Percentiles rank a stretch among this genome's conserved stretches.
These are phyloP conservation scores for Myrica gale DNA, from an alignment of 306 rosid species.

Conservation along the genomic window DNA sequence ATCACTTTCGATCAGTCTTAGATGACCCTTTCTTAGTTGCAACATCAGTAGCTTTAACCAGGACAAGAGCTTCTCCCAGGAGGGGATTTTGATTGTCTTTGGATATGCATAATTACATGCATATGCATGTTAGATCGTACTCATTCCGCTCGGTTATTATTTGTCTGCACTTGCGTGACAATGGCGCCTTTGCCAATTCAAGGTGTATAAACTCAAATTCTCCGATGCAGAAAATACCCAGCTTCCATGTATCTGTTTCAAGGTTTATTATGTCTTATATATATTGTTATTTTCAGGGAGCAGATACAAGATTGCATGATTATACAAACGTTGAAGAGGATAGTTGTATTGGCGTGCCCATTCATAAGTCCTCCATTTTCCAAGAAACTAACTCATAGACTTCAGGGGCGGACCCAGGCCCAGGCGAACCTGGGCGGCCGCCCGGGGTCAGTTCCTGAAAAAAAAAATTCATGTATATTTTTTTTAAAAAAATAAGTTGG, in stretches of 20 bases:
- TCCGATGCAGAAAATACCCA: not conserved
- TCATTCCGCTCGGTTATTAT: not conserved
- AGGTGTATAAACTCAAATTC: not conserved
- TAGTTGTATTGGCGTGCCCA: slow-evolving; percentile 28
- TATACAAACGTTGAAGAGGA: slow-evolving; percentile 64
- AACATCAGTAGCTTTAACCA: no score
- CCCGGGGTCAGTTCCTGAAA: no score
- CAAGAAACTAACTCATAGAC: not conserved
- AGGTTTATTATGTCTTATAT: not conserved
- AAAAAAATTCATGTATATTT: no score
- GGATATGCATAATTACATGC: no score
- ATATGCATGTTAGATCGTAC: not conserved
- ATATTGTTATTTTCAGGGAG: slow-evolving; percentile 57
- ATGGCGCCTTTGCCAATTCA: not conserved
- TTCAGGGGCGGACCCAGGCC: no score
- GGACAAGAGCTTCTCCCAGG: no score
- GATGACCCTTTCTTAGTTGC: no score
- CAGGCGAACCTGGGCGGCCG: no score
- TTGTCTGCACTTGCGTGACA: not conserved
- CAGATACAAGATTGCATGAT: slow-evolving; percentile 84
- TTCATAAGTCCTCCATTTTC: slow-evolving; percentile 11
- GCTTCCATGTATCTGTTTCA: not conserved
- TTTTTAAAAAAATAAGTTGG: no score
- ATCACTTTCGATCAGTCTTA: no score
- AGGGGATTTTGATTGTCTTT: no score